Evolutionary conservation across 106 monocot genomes (phyloP).

Genomic region (Narthecium ossifragum): DNA sequence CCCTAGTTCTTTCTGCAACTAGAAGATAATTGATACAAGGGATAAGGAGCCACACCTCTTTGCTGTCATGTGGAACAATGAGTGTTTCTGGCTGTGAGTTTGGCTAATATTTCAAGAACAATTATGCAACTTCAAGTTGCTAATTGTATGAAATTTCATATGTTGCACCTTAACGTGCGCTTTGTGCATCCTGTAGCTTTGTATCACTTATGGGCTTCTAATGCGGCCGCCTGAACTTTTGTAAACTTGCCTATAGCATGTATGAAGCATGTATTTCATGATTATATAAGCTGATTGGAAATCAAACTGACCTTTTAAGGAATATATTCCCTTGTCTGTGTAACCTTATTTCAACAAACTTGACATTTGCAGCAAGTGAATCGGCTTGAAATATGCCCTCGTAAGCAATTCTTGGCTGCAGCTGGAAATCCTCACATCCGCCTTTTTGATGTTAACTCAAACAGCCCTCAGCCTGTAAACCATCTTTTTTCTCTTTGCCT

Average conservation of each 20-base stretch:
- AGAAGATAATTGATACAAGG: neutral
- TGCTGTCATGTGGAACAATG: neutral
- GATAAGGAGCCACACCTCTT: neutral
- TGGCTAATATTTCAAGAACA: neutral
- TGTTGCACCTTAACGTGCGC: no score
- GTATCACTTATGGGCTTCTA: no score
- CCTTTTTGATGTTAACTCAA: conserved; percentile 96
- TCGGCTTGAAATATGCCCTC: conserved; percentile 86
- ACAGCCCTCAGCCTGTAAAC: conserved; percentile 69
- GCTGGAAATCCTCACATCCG: conserved; percentile 98
- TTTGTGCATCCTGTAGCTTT: no score
- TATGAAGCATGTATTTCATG: neutral
- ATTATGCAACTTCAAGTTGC: no score
- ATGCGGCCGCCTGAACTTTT: no score
- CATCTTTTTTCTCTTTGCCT: neutral
- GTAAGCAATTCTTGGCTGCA: conserved; percentile 78
- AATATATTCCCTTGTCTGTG: no score
- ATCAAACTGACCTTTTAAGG: neutral
- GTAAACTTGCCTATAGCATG: no score
- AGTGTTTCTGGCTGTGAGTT: neutral
- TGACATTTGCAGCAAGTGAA: conserved; percentile 75
- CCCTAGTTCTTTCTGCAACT: neutral
- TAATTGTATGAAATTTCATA: no score
- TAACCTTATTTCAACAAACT: neutral
- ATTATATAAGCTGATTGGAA: neutral